Evolutionary conservation across 345 rosid species (phyloP).

Genomic region (Aegle marmelos): DNA sequence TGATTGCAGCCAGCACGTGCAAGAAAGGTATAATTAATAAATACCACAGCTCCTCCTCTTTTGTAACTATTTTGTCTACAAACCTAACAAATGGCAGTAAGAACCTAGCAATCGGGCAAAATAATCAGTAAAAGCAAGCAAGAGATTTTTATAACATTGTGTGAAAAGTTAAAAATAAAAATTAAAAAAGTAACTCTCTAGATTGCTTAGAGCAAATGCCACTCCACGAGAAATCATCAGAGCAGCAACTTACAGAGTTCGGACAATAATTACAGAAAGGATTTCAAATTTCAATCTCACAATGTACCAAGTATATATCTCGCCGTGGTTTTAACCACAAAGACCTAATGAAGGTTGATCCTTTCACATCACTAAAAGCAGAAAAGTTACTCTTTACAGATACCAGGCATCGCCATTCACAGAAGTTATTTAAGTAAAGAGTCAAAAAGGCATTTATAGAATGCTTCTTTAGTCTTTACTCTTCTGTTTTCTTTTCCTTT

Average conservation of each 20-base stretch:
- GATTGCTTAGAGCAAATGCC: background rate
- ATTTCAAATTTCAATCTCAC: background rate
- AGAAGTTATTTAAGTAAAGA: conserved; percentile 20
- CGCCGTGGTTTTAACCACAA: background rate
- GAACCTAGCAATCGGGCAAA: background rate
- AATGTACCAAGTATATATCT: background rate
- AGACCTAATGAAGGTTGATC: background rate
- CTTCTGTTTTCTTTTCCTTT: conserved; percentile 17
- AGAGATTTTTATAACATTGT: background rate
- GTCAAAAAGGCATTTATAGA: conserved; percentile 18
- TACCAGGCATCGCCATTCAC: conserved; percentile 29
- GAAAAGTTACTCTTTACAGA: conserved; percentile 26
- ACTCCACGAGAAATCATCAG: background rate
- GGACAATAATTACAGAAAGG: background rate
- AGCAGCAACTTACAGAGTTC: background rate
- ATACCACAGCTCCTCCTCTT: no score
- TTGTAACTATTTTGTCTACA: no score
- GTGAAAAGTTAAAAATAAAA: background rate
- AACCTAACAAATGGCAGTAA: background rate
- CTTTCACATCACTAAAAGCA: conserved; percentile 6
- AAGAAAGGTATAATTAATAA: no score
- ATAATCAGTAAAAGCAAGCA: background rate
- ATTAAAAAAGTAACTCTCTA: background rate
- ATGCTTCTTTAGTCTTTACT: conserved; percentile 16
- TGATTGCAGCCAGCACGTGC: background rate